These are phyloP conservation scores for Rhynchospora pubera DNA, from an alignment of 176 grass and related monocot species.

Conservation along the genomic window DNA sequence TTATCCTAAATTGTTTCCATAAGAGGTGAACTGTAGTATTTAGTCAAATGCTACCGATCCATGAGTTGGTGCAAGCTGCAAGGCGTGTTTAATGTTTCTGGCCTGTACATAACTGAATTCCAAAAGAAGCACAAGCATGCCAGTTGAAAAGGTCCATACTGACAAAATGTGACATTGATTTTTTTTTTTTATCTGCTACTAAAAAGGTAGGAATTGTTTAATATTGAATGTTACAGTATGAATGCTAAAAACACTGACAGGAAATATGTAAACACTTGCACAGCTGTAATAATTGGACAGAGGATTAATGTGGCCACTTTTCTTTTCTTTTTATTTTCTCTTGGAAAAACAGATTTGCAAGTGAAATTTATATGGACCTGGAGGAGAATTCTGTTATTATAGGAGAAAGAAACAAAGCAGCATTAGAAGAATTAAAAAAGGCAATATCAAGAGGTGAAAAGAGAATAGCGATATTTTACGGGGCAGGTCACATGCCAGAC, in stretches of 20 bases:
- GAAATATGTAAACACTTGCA: neutral
- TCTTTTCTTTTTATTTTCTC: neutral
- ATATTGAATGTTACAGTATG: neutral
- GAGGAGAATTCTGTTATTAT: conserved; percentile 88
- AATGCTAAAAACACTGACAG: neutral
- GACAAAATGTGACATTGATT: neutral
- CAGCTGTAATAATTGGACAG: neutral
- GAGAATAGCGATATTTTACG: conserved; percentile 81
- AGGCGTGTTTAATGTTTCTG: neutral
- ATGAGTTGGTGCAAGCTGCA: neutral
- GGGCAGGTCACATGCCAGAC: conserved; percentile 93
- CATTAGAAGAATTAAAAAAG: conserved; percentile 54
- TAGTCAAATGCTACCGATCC: neutral
- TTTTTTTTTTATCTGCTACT: neutral
- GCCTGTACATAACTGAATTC: neutral
- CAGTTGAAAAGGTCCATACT: neutral
- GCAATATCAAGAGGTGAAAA: conserved; percentile 58
- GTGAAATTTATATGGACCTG: conserved; percentile 21
- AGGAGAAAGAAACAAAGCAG: conserved; percentile 88
- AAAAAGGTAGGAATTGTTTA: neutral
- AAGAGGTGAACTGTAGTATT: neutral
- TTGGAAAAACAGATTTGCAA: neutral
- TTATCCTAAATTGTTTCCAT: neutral
- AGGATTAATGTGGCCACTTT: neutral
- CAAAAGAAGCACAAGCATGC: neutral